Evolutionary conservation across 2,329 filamentous ascomycete species (phyloP), one percentile per base, ranked within the genome.

Genomic region (Aspergillus neotritici): DNA sequence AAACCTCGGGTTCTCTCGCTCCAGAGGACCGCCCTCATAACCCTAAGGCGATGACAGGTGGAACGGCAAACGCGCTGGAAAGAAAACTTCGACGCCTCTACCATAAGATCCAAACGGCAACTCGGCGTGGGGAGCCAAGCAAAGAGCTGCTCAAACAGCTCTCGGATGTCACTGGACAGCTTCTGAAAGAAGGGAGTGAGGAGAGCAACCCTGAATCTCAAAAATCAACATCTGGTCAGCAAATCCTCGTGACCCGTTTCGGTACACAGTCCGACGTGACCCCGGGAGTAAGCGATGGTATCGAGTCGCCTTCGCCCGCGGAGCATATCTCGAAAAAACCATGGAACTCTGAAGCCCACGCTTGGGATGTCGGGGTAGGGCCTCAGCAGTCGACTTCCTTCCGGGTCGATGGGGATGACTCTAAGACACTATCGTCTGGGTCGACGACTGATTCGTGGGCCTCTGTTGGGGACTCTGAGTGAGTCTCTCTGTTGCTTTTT

Each of bases 131-230:
- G 12, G 55, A 61, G 16, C 46, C 57, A 10, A 46, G 63, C 16
- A 57, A 58, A 13, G 50, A 36, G 10, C 52, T 63, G 5, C 52
- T 65, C 16, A 47, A 56, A 36, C 61, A 61, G 31, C 54, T 65
- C 7, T 53, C 56, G 29, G 37, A 38, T 30, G 49, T 48, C 3
- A 53, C 55, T n/a, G 33, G 39, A n/a, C 47, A 37, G 10, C 46
- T 52, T 12, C 36, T 47, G 9, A 36, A 41, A 33, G 42, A 35
- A 17, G 15, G 37, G 10, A 38, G 45, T 35, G 36, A 49, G 40
- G 32, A 49, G 36, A 13, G 49, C 41, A 16, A 25, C 21, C 21
- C 21, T 25, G 21, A 8, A 25, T 9, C 5, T 25, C 21, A 47
- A 38, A 37, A 32, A 36, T 13, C 34, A 13, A 7, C 17, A 11